Evolutionary conservation across 1,139 yeast species (phyloP).

Genomic region (Suhomyces maxii): DNA sequence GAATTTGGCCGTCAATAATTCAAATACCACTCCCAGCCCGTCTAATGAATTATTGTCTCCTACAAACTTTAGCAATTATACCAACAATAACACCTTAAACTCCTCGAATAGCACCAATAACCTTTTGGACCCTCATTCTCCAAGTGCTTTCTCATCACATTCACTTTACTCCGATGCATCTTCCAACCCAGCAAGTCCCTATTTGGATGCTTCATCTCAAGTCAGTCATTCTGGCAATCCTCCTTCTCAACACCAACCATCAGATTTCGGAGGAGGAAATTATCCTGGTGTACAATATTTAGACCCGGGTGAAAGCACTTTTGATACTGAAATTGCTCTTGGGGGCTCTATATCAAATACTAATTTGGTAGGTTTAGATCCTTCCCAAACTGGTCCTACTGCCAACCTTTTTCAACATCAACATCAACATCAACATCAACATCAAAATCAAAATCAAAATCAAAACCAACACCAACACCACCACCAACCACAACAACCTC

Average conservation of each 20-base stretch:
- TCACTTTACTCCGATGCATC: conserved; percentile 39
- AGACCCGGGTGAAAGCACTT: conserved; percentile 16
- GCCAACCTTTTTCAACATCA: neutral
- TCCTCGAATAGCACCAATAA: conserved; percentile 6
- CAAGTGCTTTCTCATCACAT: conserved; percentile 18
- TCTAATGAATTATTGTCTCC: conserved; percentile 13
- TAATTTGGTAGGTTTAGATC: conserved; percentile 24
- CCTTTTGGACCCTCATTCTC: conserved; percentile 16
- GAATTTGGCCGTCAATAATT: neutral
- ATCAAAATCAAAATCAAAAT: neutral
- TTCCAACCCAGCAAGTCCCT: conserved; percentile 43
- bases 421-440: neutral
- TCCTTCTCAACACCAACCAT: conserved; percentile 6
- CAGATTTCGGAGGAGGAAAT: conserved; percentile 6
- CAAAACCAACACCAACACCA: neutral
- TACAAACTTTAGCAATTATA: conserved; percentile 6
- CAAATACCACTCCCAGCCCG: conserved; percentile 8
- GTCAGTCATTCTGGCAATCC: conserved; percentile 20
- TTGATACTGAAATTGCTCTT: conserved; percentile 39
- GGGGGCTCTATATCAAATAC: conserved; percentile 45
- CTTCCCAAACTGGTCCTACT: neutral
- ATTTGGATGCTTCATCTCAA: conserved; percentile 40
- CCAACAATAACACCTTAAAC: conserved; percentile 3
- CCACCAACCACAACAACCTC: conserved; percentile 7
- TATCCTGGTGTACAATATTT: conserved; percentile 7